phyloP scores from a whole-genome alignment of 352 stramenopile genomes.

The Phytophthora chlamydospora region DNA sequence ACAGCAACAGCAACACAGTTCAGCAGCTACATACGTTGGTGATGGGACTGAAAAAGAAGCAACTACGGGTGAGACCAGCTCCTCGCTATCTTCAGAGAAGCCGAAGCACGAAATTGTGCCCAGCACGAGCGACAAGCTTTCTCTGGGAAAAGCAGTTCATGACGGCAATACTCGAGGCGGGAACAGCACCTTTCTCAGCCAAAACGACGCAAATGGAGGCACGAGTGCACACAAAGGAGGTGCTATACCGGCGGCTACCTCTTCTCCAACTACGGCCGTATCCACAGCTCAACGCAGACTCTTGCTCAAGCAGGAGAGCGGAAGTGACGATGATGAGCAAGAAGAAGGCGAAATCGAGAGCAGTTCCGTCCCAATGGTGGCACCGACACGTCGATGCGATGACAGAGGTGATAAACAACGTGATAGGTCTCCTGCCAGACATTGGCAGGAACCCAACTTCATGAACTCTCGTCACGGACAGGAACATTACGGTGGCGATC shows the following conservation, averaged over 20 bases:
- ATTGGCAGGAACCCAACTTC: conserved; percentile 10
- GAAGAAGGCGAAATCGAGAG: conserved; percentile 32
- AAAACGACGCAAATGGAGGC: neutral
- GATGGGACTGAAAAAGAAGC: neutral
- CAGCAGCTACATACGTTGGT: neutral
- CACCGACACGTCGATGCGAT: neutral
- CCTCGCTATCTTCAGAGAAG: too few relatives aligned
- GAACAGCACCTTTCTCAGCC: too few relatives aligned
- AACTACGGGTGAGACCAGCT: too few relatives aligned
- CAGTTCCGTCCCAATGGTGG: neutral
- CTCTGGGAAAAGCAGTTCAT: too few relatives aligned
- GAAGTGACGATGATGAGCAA: conserved; percentile 18
- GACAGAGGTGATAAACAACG: neutral
- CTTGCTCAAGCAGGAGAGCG: neutral
- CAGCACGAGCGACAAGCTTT: too few relatives aligned
- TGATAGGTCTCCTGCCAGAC: conserved; percentile 5
- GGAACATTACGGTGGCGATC: conserved; percentile 7
- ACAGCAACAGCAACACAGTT: neutral
- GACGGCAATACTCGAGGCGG: too few relatives aligned
- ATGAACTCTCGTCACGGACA: conserved; percentile 6
- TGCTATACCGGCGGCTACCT: neutral
- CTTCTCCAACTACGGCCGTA: conserved; percentile 1
- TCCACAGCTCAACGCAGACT: neutral
- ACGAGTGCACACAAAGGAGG: too few relatives aligned
- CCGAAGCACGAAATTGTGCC: too few relatives aligned